A percentile compares a stretch with the other conserved stretches of the same genome.
Conservation (phyloP, 2,329 filamentous ascomycete species). For the Polytolypa hystricis region DNA sequence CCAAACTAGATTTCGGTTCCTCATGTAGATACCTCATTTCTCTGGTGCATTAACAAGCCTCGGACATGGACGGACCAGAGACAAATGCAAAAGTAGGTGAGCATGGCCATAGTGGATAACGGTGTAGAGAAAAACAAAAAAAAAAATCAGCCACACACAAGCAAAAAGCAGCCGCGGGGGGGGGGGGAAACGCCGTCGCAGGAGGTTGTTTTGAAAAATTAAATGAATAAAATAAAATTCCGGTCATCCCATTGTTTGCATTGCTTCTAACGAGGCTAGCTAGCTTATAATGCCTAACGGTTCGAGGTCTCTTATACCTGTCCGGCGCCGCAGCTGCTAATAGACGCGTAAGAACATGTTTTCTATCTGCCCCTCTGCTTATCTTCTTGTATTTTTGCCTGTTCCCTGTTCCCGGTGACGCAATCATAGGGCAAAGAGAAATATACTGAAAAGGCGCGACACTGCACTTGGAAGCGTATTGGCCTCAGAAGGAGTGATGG, state of each 20-base stretch:
- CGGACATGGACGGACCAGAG: conserved; percentile 1
- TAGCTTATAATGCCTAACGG: background rate
- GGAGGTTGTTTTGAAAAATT: background rate
- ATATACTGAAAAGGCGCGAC: conserved; percentile 1
- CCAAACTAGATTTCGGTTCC: background rate
- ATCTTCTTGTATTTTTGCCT: background rate
- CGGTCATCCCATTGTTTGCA: background rate
- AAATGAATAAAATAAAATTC: background rate
- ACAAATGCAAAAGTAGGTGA: background rate
- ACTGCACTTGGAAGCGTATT: conserved; percentile 2
- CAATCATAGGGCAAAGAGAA: conserved; percentile 1
- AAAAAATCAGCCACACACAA: background rate
- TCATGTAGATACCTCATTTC: too few species aligned
- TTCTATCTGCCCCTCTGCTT: background rate
- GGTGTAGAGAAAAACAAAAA: background rate
- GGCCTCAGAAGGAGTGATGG: conserved; percentile 2
- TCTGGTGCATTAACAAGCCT: conserved; percentile 1
- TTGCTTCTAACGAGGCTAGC: conserved; percentile 1
- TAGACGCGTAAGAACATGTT: conserved; percentile 1
- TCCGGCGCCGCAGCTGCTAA: background rate
- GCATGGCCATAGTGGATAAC: background rate
- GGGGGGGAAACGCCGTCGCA: background rate
- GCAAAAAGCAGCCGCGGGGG: background rate
- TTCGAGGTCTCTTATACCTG: background rate
- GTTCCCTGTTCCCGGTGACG: conserved; percentile 1